Percentiles rank a stretch among this genome's conserved stretches.
Evolutionary conservation across 2,329 filamentous ascomycete species (phyloP).

Genomic region (Tolypocladium guangdongense): DNA sequence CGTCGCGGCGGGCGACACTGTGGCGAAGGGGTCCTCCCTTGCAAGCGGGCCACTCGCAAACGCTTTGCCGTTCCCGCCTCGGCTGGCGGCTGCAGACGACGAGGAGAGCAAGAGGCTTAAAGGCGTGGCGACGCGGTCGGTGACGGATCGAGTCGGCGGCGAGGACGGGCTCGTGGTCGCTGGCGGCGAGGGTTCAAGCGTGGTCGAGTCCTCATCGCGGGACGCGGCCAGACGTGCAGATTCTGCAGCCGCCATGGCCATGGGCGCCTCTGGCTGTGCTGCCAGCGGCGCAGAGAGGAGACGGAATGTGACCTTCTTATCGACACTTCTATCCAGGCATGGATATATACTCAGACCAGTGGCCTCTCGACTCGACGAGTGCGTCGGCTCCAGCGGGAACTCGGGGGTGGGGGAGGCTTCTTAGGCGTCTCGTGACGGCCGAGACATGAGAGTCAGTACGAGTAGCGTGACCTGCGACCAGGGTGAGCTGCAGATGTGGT

Average conservation of each 20-base stretch:
- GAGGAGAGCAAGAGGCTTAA: slow-evolving; percentile 8
- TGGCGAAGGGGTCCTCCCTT: slow-evolving; percentile 2
- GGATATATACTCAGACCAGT: neutral
- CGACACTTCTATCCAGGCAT: neutral
- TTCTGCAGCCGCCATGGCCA: neutral
- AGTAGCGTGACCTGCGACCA: neutral
- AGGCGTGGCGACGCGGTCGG: slow-evolving; percentile 10
- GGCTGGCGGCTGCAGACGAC: neutral
- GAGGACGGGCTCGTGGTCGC: slow-evolving; percentile 3
- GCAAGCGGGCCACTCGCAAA: neutral
- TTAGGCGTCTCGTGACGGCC: neutral
- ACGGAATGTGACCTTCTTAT: neutral
- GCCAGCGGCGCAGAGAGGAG: neutral
- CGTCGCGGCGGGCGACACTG: slow-evolving; percentile 7
- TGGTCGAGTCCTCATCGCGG: neutral
- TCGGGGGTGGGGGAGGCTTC: neutral
- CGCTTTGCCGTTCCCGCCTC: neutral
- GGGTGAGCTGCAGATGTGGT: neutral
- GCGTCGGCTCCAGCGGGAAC: neutral
- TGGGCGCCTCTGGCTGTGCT: neutral
- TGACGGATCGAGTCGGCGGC: slow-evolving; percentile 5
- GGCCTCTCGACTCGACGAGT: neutral
- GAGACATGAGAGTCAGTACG: neutral
- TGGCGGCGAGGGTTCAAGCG: slow-evolving; percentile 1
- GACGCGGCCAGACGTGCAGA: neutral